These are phyloP conservation scores for Effrenium voratum DNA, from an alignment of 73 alveolate species.

Conservation along the genomic window DNA sequence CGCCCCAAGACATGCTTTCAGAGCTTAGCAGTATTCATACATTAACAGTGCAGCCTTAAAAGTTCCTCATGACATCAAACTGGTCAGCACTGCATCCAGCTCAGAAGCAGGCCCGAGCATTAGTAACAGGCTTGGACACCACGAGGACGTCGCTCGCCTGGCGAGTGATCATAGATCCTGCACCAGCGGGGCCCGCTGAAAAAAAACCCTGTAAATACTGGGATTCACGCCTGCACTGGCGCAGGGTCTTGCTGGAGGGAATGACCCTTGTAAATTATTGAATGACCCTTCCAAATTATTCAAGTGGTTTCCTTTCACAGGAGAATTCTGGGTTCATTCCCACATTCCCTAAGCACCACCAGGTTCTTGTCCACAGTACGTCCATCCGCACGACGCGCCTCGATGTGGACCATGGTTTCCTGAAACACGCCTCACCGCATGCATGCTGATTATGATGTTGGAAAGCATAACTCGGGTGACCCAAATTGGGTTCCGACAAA, in stretches of 20 bases:
- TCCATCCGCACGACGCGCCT: neutral
- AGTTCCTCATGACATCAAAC: neutral
- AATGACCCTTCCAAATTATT: neutral
- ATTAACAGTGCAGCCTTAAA: too few relatives aligned
- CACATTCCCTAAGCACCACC: neutral
- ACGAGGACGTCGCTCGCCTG: constrained; percentile 64
- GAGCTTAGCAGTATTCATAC: neutral
- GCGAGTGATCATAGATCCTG: neutral
- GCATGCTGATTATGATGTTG: too few relatives aligned
- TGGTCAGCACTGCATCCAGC: neutral
- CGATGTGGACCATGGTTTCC: constrained; percentile 32
- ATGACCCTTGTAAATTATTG: neutral
- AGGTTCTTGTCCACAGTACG: neutral
- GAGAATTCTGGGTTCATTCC: neutral
- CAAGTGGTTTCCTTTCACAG: neutral
- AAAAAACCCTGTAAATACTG: neutral
- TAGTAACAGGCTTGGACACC: constrained; percentile 46
- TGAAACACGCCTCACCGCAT: too few relatives aligned
- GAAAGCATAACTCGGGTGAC: too few relatives aligned
- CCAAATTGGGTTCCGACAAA: too few relatives aligned
- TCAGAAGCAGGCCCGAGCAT: constrained; percentile 24
- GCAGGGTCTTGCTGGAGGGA: too few relatives aligned
- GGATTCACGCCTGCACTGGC: neutral
- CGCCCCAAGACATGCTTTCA: neutral
- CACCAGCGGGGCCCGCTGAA: neutral